phyloP scores from a whole-genome alignment of 2,329 filamentous ascomycete genomes.

The Erysiphe pulchra region DNA sequence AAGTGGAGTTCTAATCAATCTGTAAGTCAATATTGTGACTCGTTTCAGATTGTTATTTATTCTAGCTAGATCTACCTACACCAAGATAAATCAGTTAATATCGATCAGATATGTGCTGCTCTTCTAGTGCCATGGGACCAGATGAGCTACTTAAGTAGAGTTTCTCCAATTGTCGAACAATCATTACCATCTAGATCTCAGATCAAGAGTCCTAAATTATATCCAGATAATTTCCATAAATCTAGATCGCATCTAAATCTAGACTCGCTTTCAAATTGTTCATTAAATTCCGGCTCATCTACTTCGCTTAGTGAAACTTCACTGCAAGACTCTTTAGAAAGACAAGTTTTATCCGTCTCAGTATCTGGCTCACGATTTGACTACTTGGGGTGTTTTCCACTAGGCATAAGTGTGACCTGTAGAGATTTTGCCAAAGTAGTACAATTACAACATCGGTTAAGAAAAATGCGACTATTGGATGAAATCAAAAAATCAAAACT shows the following conservation, averaged over 20 bases:
- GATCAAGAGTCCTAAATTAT: neutral
- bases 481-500: conserved; percentile 4
- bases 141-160: neutral
- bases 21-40: conserved; percentile 1
- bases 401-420: conserved; percentile 18
- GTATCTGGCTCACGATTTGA: conserved; percentile 15
- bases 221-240: neutral
- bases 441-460: conserved; percentile 18
- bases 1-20: conserved; percentile 9
- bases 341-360: conserved; percentile 10
- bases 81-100: neutral
- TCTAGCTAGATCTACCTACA: neutral
- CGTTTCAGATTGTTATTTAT: neutral
- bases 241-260: neutral
- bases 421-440: conserved; percentile 19
- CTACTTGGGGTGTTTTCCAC: conserved; percentile 20
- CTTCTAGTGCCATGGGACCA: neutral
- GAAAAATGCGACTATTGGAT: conserved; percentile 16
- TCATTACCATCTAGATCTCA: neutral
- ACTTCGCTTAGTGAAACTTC: conserved; percentile 3
- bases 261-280: neutral
- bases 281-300: neutral
- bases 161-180: neutral
- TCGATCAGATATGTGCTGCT: neutral
- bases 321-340: conserved; percentile 1